Evolutionary conservation across 352 stramenopile genomes (phyloP).

Genomic region (Pythium monospermum): DNA sequence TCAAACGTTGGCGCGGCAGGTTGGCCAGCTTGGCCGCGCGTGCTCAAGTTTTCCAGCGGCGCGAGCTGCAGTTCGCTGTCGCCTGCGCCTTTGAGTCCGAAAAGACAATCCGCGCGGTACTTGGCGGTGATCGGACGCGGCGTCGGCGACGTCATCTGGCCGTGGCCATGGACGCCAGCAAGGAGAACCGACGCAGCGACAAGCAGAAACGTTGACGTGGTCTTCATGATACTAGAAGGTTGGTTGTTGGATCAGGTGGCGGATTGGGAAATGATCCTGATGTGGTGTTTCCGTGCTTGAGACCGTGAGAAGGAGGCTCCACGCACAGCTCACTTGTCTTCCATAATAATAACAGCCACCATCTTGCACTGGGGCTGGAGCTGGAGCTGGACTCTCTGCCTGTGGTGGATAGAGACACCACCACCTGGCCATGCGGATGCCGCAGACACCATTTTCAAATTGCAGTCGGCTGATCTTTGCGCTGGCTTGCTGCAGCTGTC

Average conservation of each 20-base stretch:
- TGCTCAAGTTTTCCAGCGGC: conserved; percentile 43
- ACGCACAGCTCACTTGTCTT: too few species aligned
- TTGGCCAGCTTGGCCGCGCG: conserved; percentile 39
- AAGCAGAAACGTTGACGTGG: conserved; percentile 8
- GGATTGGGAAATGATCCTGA: conserved; percentile 3
- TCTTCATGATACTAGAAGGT: conserved; percentile 10
- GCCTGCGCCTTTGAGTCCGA: conserved; percentile 33
- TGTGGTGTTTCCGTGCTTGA: too few species aligned
- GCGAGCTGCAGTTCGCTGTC: conserved; percentile 45
- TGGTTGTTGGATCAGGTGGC: not conserved
- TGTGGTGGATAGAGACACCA: too few species aligned
- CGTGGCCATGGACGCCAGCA: conserved; percentile 18
- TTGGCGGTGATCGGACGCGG: conserved; percentile 25
- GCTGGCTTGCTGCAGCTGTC: too few species aligned
- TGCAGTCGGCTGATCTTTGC: too few species aligned
- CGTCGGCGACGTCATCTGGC: conserved; percentile 18
- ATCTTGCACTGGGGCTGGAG: too few species aligned
- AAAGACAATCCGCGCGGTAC: conserved; percentile 35
- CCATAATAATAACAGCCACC: too few species aligned
- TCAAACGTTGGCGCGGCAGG: conserved; percentile 41
- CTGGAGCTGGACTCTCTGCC: too few species aligned
- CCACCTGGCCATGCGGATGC: too few species aligned
- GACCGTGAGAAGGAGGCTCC: too few species aligned
- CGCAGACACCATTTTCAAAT: too few species aligned
- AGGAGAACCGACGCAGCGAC: conserved; percentile 6